These are phyloP conservation scores for Kluyveromyces siamensis DNA, from an alignment of 805 yeast genomes.

Conservation along the genomic window DNA sequence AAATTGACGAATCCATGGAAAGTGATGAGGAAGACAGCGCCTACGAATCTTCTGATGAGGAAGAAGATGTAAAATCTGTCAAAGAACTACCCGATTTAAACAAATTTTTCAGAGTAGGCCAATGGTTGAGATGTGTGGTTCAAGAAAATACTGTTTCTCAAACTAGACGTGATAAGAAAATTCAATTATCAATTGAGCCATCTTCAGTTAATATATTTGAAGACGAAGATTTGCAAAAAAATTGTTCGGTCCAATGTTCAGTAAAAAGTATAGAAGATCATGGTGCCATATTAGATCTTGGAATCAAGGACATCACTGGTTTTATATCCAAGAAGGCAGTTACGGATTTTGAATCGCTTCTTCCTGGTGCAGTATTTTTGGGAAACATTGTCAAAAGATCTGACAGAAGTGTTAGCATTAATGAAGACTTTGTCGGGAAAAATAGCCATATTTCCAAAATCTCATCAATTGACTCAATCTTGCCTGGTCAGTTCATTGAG, in stretches of 20 bases:
- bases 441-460: conserved; percentile 41
- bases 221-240: conserved; percentile 59
- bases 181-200: conserved; percentile 70
- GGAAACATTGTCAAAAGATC: conserved; percentile 44
- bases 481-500: conserved; percentile 79
- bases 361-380: conserved; percentile 63
- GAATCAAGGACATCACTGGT: conserved; percentile 50
- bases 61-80: conserved; percentile 12
- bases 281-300: conserved; percentile 72
- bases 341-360: conserved; percentile 30
- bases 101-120: conserved; percentile 57
- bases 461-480: conserved; percentile 67
- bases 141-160: conserved; percentile 41
- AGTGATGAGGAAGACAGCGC: conserved; percentile 34
- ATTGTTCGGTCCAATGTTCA: conserved; percentile 58
- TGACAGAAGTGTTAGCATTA: conserved; percentile 41
- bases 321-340: conserved; percentile 70
- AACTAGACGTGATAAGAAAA: conserved; percentile 40
- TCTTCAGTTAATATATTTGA: conserved; percentile 55
- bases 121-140: conserved; percentile 81
- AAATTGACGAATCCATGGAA: conserved; percentile 41
- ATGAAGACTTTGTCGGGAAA: conserved; percentile 41
- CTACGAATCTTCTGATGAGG: conserved; percentile 24
- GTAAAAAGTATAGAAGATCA: conserved; percentile 84
- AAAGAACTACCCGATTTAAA: conserved; percentile 48